Percentiles rank a stretch among this genome's conserved stretches.
Conservation (phyloP, 768 basidiomycete species). For the Panaeolus cyanescens region DNA sequence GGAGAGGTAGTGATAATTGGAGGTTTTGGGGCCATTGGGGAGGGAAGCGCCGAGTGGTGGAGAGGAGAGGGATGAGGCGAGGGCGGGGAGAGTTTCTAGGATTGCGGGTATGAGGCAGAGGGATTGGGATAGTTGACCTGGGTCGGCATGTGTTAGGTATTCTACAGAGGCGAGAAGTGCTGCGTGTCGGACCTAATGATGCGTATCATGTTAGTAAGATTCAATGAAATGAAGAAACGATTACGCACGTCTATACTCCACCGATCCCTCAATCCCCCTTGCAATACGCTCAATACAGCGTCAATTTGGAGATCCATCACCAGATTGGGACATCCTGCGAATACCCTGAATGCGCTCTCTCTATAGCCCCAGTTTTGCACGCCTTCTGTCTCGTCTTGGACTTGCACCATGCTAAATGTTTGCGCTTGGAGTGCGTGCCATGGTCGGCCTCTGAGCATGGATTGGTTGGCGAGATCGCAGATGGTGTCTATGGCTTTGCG, state of each 20-base stretch:
- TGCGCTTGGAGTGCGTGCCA: conserved; percentile 83
- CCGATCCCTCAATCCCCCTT: conserved; percentile 66
- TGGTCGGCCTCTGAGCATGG: conserved; percentile 73
- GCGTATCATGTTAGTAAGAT: neutral
- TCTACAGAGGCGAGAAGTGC: conserved; percentile 70
- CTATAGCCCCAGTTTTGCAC: conserved; percentile 33
- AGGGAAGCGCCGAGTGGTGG: conserved; percentile 23
- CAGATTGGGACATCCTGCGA: conserved; percentile 73
- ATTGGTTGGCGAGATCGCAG: conserved; percentile 73
- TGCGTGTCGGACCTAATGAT: conserved; percentile 65
- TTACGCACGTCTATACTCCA: conserved; percentile 58
- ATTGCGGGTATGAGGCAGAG: conserved; percentile 66
- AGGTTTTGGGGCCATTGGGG: conserved; percentile 22
- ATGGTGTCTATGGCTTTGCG: conserved; percentile 75
- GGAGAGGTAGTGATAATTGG: conserved; percentile 52
- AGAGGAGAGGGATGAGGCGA: conserved; percentile 40
- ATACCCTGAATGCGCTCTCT: conserved; percentile 70
- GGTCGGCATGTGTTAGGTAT: conserved; percentile 66
- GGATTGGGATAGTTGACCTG: conserved; percentile 61
- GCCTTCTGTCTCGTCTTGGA: conserved; percentile 16
- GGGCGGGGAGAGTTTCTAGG: conserved; percentile 70
- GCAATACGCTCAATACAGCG: conserved; percentile 65
- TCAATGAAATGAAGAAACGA: conserved; percentile 1
- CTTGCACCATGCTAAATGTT: conserved; percentile 65
- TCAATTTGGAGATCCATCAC: conserved; percentile 78